Evolutionary conservation across 495 filamentous ascomycete genomes (phyloP).

Genomic region (Podospora bellae-mahoneyi): DNA sequence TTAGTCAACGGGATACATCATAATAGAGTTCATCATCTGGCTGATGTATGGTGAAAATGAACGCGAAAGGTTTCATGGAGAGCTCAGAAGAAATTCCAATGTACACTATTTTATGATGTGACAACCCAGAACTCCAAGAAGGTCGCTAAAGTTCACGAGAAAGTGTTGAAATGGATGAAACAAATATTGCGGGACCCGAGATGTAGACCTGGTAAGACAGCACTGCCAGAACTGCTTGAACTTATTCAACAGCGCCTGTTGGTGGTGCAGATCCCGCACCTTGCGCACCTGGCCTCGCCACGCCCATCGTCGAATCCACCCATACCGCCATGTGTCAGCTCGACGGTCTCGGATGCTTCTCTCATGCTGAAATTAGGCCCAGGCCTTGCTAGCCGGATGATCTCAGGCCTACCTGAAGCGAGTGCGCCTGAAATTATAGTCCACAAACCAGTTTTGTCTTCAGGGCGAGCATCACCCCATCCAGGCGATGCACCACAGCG

Average conservation of each 20-base stretch:
- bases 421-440: too few relatives aligned
- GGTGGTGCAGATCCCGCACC: neutral
- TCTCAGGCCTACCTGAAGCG: neutral
- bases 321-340: neutral
- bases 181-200: neutral
- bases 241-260: neutral
- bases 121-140: neutral
- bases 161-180: slow-evolving; percentile 2
- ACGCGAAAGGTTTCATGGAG: slow-evolving; percentile 18
- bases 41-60: slow-evolving; percentile 28
- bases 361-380: neutral
- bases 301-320: neutral
- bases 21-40: slow-evolving; percentile 37
- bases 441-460: too few relatives aligned
- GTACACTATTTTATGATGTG: neutral
- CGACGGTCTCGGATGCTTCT: neutral
- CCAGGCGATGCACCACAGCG: too few relatives aligned
- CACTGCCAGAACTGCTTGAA: slow-evolving; percentile 6
- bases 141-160: neutral
- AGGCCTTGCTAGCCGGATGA: too few relatives aligned
- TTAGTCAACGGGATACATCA: slow-evolving; percentile 40
- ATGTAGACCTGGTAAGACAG: neutral
- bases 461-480: too few relatives aligned
- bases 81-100: neutral
- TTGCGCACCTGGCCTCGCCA: neutral